Conservation (phyloP, 805 yeast genomes). For the Saturnispora besseyi region DNA sequence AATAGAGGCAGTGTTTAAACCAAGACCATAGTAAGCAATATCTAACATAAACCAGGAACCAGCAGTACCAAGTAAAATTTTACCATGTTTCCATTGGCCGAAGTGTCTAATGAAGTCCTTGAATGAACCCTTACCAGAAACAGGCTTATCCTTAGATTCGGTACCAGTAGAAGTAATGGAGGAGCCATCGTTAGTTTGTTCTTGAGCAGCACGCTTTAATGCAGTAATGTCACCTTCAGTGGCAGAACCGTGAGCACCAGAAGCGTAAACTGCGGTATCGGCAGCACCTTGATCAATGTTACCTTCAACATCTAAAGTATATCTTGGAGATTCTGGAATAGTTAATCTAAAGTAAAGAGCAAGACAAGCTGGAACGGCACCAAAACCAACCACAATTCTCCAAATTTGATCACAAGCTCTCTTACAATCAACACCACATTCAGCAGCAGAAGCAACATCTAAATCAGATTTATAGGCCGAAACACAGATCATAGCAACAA, state of each 20-base stretch:
- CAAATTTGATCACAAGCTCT: constrained; percentile 88
- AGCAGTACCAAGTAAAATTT: constrained; percentile 79
- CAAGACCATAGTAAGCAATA: constrained; percentile 85
- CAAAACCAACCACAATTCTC: constrained; percentile 86
- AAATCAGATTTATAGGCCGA: constrained; percentile 65
- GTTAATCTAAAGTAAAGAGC: constrained; percentile 89
- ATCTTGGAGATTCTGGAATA: constrained; percentile 92
- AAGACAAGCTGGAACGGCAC: constrained; percentile 78
- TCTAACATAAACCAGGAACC: constrained; percentile 88
- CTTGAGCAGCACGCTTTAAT: constrained; percentile 22
- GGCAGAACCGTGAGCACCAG: constrained; percentile 40
- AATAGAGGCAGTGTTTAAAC: constrained; percentile 73
- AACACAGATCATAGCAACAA: constrained; percentile 68
- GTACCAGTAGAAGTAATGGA: constrained; percentile 30
- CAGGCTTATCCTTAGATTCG: constrained; percentile 19
- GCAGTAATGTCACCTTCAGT: constrained; percentile 33
- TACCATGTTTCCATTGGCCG: constrained; percentile 79
- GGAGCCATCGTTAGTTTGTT: constrained; percentile 14
- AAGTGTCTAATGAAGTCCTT: constrained; percentile 66
- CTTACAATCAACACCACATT: constrained; percentile 59
- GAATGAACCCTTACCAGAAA: constrained; percentile 73
- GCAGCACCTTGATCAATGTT: constrained; percentile 48
- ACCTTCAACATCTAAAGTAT: constrained; percentile 62
- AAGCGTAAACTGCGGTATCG: constrained; percentile 36
- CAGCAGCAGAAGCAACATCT: constrained; percentile 44